Base-by-base conservation (phyloP, 805 yeast genomes). In the Starmerella etchellsii region DNA sequence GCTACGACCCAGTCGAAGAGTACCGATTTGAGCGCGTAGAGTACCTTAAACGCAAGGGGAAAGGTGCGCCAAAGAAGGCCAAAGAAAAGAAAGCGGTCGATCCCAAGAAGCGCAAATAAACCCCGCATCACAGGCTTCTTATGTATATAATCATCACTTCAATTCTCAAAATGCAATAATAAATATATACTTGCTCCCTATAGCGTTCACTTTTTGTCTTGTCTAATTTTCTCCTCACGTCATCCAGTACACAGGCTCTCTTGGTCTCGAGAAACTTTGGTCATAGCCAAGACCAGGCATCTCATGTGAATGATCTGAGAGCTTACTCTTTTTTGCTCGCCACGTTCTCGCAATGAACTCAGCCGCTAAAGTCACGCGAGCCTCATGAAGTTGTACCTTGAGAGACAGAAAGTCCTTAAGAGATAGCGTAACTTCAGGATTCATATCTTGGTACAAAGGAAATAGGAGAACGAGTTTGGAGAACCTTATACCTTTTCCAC, bases 371-470 rank as follows among this genome's bases (percentile, higher is more conserved):
- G 39, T 34, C 19, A 52, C 37, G 23, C 46, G 31, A 8, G 56
- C 54, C 34, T 54, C 52, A 26, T 54, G 53, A 14, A 56, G 47
- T 37, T 53, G 46, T 23, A 60, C 49, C 36, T 53, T 53, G 28
- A 60, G 50, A 30, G 46, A 44, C 21, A 60, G 41, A 35, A 51
- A 60, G 32, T 57, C 61, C 23, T 54, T 57, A 20, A 60, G 44
- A n/a, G 55, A 51, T 34, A 48, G 42, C 14, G 49, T 44, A 47
- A 76, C 77, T 36, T 79, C 75, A 18, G 82, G 78, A 48, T 82
- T 79, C 62, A 84, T 81, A 34, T 77, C 67, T 2, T 80, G 73
- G 59, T 83, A 84, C 35, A 82, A 65, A 0, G 95, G 94, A 29
- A 85, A 65, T 49, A 74, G 76, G 24, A 74, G 59, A 29, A 87